phyloP scores from a whole-genome alignment of 2,329 filamentous ascomycete species.

The Falciphora oryzae region DNA sequence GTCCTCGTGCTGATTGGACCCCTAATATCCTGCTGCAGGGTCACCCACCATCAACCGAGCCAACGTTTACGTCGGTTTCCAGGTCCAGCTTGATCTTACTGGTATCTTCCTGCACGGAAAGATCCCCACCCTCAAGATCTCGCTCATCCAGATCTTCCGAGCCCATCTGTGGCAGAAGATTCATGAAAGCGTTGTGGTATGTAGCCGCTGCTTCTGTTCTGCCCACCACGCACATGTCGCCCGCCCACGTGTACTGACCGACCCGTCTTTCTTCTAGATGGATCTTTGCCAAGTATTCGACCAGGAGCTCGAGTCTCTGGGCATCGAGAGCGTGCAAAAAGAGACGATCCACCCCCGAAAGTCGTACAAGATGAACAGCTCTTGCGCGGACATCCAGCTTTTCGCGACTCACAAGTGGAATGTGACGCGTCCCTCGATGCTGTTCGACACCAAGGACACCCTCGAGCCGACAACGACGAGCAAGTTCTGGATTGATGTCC shows the following conservation, averaged over 20 bases:
- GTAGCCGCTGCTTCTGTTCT: not conserved
- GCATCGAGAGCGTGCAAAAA: constrained; percentile 97
- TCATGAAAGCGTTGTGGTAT: constrained; percentile 82
- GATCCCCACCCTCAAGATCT: constrained; percentile 97
- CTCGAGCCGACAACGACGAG: constrained; percentile 93
- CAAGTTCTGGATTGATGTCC: constrained; percentile 90
- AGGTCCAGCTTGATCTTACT: constrained; percentile 76
- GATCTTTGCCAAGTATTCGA: constrained; percentile 98
- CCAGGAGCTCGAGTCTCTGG: constrained; percentile 89
- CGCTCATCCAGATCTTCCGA: constrained; percentile 97
- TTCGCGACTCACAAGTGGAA: constrained; percentile 99
- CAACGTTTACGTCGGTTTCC: constrained; percentile 99
- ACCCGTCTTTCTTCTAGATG: constrained; percentile 48
- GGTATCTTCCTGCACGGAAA: constrained; percentile 99
- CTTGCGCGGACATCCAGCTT: constrained; percentile 91
- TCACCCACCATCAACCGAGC: constrained; percentile 78
- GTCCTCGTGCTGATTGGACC: not conserved
- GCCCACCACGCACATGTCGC: not conserved
- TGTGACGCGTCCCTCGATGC: constrained; percentile 83
- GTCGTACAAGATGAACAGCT: constrained; percentile 99
- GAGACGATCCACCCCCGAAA: constrained; percentile 99
- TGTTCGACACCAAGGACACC: constrained; percentile 94
- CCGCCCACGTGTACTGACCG: not conserved
- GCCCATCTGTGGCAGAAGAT: constrained; percentile 99
- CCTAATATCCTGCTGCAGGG: not conserved